Percentiles rank a stretch among this genome's conserved stretches.
phyloP scores from a whole-genome alignment of 2,329 filamentous ascomycete species.

The Arthrinium phaeospermum region DNA sequence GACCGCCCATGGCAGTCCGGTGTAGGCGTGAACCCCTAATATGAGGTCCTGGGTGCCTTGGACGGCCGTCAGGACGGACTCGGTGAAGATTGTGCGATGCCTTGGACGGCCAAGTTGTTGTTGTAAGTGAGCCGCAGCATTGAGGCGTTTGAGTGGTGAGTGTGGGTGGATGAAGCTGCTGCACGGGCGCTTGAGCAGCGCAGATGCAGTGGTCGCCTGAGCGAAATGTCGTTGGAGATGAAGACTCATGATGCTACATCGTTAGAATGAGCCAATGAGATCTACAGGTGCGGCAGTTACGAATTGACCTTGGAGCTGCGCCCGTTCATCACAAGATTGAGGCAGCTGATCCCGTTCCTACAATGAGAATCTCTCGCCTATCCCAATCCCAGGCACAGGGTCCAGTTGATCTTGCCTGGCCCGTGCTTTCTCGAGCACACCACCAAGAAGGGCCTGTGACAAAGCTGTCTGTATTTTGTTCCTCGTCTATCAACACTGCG shows the following conservation, averaged over 20 bases:
- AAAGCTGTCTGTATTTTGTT: not conserved
- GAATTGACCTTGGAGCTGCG: not conserved
- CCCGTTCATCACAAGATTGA: not conserved
- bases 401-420: constrained; percentile 8
- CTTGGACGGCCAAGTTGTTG: not conserved
- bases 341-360: not conserved
- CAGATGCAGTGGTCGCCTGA: constrained; percentile 11
- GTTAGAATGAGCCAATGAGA: not conserved
- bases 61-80: constrained; percentile 37
- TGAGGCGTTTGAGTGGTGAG: not conserved
- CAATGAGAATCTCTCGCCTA: not conserved
- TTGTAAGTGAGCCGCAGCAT: not conserved
- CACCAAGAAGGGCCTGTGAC: not conserved
- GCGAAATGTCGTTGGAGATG: not conserved
- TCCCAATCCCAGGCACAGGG: constrained; percentile 17
- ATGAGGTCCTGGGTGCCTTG: constrained; percentile 50
- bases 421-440: constrained; percentile 3
- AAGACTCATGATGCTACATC: constrained; percentile 18
- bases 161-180: not conserved
- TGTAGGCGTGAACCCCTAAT: constrained; percentile 47
- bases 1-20: constrained; percentile 58
- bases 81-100: constrained; percentile 10
- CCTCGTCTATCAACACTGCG: too few relatives aligned
- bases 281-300: not conserved
- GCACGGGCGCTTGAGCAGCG: not conserved